Conservation (phyloP, 768 basidiomycete genomes). For the Lactarius psammicola region DNA sequence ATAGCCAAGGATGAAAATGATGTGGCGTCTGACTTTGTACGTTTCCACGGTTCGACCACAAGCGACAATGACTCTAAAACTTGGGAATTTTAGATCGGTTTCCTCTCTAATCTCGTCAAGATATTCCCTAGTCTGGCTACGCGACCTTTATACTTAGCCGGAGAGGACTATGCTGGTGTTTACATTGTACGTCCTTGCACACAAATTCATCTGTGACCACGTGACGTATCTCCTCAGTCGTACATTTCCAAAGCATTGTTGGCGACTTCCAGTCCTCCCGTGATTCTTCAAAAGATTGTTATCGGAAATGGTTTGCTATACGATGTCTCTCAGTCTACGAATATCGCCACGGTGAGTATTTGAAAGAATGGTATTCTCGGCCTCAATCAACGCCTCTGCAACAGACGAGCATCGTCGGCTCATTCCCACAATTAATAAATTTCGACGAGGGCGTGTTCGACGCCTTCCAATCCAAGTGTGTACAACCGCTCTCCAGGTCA, state of each 20-base stretch:
- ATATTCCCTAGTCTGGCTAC: constrained; percentile 68
- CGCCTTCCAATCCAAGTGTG: constrained; percentile 69
- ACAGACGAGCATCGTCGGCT: constrained; percentile 59
- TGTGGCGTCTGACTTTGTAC: constrained; percentile 25
- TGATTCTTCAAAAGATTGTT: constrained; percentile 62
- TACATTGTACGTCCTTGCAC: constrained; percentile 52
- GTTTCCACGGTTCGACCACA: not conserved
- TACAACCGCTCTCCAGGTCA: constrained; percentile 8
- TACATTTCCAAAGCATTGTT: constrained; percentile 77
- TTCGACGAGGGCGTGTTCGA: constrained; percentile 65
- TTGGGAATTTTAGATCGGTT: constrained; percentile 54
- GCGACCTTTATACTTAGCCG: constrained; percentile 65
- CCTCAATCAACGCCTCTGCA: not conserved
- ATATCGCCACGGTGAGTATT: constrained; percentile 47
- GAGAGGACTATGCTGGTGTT: constrained; percentile 74
- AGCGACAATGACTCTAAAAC: not conserved
- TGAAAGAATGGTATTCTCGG: not conserved
- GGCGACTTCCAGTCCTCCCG: constrained; percentile 58
- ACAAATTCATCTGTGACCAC: not conserved
- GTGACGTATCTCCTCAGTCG: constrained; percentile 44
- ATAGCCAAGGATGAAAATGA: constrained; percentile 40
- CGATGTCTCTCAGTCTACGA: constrained; percentile 48
- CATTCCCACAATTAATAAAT: constrained; percentile 73
- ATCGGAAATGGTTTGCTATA: constrained; percentile 69
- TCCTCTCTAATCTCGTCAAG: constrained; percentile 66